These are phyloP conservation scores for Lachancea sp. DNA, from an alignment of 805 yeast genomes.

Conservation along the genomic window DNA sequence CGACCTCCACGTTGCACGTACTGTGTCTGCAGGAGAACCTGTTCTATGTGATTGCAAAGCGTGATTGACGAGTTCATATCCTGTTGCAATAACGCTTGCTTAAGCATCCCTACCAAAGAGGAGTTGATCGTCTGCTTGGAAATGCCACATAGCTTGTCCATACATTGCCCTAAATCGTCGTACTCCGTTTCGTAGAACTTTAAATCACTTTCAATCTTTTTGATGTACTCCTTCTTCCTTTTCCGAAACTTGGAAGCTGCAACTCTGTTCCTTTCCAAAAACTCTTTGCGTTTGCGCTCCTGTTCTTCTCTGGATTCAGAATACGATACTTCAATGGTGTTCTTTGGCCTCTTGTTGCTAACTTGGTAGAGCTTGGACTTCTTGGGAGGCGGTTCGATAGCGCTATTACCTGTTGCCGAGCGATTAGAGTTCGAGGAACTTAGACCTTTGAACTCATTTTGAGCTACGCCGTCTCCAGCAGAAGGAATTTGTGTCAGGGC, in stretches of 20 bases:
- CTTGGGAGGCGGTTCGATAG: constrained; percentile 1
- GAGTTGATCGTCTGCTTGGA: constrained; percentile 11
- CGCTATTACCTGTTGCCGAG: neutral
- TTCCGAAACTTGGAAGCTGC: constrained; percentile 96
- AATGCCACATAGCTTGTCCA: constrained; percentile 20
- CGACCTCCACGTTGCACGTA: constrained; percentile 26
- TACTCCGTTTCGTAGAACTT: constrained; percentile 65
- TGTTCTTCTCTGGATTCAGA: constrained; percentile 46
- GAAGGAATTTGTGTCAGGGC: neutral
- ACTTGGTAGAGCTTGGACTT: neutral
- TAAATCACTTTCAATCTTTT: constrained; percentile 75
- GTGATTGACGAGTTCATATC: constrained; percentile 20
- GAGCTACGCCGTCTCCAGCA: neutral
- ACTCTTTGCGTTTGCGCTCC: constrained; percentile 58
- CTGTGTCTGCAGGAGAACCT: constrained; percentile 17
- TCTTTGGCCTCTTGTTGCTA: neutral
- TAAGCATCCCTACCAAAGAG: constrained; percentile 17
- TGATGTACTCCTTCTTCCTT: constrained; percentile 83
- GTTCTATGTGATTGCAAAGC: constrained; percentile 21
- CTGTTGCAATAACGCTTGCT: constrained; percentile 20
- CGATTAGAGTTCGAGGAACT: neutral
- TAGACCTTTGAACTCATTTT: neutral
- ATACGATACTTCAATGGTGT: neutral
- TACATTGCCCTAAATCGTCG: constrained; percentile 43
- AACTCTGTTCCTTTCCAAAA: constrained; percentile 82